Base-by-base conservation (phyloP, 202 grass and related monocot genomes). In the Eragrostis tef region DNA sequence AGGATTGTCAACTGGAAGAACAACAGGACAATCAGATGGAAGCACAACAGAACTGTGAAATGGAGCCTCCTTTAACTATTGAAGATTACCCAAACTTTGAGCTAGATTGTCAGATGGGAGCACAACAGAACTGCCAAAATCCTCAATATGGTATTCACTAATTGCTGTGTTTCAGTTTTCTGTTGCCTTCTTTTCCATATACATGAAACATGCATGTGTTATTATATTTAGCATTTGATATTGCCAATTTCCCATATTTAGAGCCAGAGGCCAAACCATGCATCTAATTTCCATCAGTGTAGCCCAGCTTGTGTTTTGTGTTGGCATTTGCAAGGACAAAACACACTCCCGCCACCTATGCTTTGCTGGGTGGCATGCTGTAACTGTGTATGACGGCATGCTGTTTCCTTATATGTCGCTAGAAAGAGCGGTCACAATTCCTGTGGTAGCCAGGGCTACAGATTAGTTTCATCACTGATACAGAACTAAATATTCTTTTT, bases 111-210 rank as follows among this genome's bases (percentile, higher is more conserved):
- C 31, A 34, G 4, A 34, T 34, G 31, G 31, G 43, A 42, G 10
- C 63, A 57, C 82, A 65, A 45, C 49, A 86, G 45, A 65, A 82
- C 82, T 79, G 27, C 39, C 87, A n/a, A 50, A 79, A 75, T 75
- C 39, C 75, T 71, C 84, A 83, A 76, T 58, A 80, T 87, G 88
- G 88, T 90, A 87, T 69, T 48, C 5, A 54, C 51, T 74, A 79
- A 61, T 63, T 86, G 49, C 3, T 27, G 0, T 47, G 31, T 11
- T 9, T 16, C 16, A 9, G 71, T 70, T 22, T 53, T 34, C 39
- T 46, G 29, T 54, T 73, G 4, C 0, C 50, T 34, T 68, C 63
- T 82, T 56, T 19, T 22, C 6, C 34, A 5, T 39, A 6, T 6
- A 39, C 34, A 27, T 22, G 47, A 54, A 79, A 12, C 3, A 64